Base-by-base conservation (phyloP, 2,329 filamentous ascomycete genomes). In the Karstenula rhodostoma region DNA sequence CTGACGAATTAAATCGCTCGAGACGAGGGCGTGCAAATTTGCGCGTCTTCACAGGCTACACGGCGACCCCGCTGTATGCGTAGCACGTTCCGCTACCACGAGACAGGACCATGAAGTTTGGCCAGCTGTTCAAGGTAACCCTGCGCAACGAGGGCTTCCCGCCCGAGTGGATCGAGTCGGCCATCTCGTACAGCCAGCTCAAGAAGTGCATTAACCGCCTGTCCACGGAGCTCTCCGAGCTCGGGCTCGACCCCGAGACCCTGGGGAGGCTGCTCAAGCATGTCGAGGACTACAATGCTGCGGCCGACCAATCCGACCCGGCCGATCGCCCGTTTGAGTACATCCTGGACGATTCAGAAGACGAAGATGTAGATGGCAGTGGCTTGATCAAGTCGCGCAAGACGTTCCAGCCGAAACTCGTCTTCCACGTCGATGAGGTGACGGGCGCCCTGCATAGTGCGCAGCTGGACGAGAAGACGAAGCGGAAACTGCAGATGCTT, bases 191-290 rank as follows among this genome's bases (percentile, higher is more conserved):
- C 76, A 86, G 89, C 47, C 87, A 93, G 77, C 85, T 96, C 58
- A 96, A 96, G 79, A 96, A 96, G 81, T 92, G 91, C 78, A 89
- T 96, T 73, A 94, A 94, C 74, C 89, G 89, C 73, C 89, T 96
- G 52, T 87, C 89, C 65, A 80, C 82, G 54, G 92, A 96, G 80
- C 84, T 96, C 55, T 80, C 83, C 43, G 83, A 85, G 35, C 80
- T 94, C 15, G 92, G 92, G 8, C 86, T 96, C 32, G 90, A 92
- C 65, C 86, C 86, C 4, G 84, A 89, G 10, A 93, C 90, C 1
- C 80, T 96, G 57, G 84, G 87, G 49, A 85, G 86, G 59, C 83
- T 95, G 29, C 82, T 91, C 57, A 82, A 70, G 76, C 81, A 75
- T 43, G 75, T 77, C 47, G 76, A 78, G 60, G 72, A 77, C 50